phyloP scores from a whole-genome alignment of 257 asterid species.

The Galeopsis tetrahit region DNA sequence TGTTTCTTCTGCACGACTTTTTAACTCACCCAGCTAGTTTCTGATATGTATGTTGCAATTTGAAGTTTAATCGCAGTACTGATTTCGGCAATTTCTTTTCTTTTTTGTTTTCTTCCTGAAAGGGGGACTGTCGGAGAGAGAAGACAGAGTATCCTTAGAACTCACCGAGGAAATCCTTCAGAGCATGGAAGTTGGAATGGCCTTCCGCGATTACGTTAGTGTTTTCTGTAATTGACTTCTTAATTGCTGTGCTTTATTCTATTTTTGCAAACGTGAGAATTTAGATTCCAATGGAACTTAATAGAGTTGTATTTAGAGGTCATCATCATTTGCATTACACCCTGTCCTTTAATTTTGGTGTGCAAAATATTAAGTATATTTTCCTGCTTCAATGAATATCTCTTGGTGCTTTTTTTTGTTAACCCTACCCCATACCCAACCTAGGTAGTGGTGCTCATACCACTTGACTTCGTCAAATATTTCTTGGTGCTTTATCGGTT shows the following conservation, averaged over 20 bases:
- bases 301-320: neutral
- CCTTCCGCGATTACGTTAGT: slow-evolving; percentile 88
- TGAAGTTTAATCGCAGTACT: slow-evolving; percentile 19
- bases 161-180: slow-evolving; percentile 89
- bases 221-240: slow-evolving; percentile 1
- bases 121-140: slow-evolving; percentile 81
- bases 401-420: neutral
- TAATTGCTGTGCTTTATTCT: neutral
- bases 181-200: slow-evolving; percentile 98
- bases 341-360: neutral
- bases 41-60: neutral
- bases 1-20: neutral
- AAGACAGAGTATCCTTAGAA: slow-evolving; percentile 79
- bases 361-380: neutral
- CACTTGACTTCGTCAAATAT: too few species aligned
- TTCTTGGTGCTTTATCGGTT: neutral
- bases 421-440: too few species aligned
- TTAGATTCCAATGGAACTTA: neutral
- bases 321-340: neutral
- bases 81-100: neutral
- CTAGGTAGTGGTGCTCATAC: too few species aligned
- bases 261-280: neutral
- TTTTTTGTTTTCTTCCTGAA: neutral
- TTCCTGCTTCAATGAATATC: neutral
- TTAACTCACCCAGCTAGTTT: neutral